Conservation (phyloP, 2,329 filamentous ascomycete species). For the Parascedosporium putredinis region DNA sequence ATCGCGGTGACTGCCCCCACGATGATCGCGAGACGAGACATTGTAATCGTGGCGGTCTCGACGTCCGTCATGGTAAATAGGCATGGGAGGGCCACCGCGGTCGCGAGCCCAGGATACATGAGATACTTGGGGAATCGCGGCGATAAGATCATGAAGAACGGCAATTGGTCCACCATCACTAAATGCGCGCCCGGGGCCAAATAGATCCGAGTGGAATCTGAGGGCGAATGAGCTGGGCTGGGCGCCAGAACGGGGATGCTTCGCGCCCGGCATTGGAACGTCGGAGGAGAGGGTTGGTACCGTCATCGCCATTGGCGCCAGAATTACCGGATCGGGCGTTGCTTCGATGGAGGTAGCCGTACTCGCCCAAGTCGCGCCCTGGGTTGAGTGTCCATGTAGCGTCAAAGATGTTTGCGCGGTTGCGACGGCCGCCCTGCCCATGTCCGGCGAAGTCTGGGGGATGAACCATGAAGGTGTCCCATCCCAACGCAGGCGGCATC, state of each 20-base stretch:
- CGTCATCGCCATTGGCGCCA: slow-evolving; percentile 60
- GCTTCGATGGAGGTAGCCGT: slow-evolving; percentile 37
- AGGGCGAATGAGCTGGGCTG: slow-evolving; percentile 42
- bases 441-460: slow-evolving; percentile 7
- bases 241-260: slow-evolving; percentile 34
- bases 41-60: slow-evolving; percentile 44
- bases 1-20: slow-evolving; percentile 40
- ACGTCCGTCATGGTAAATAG: slow-evolving; percentile 44
- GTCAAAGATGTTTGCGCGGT: slow-evolving; percentile 20
- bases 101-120: slow-evolving; percentile 3
- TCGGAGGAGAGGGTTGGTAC: slow-evolving; percentile 76
- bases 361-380: slow-evolving; percentile 42
- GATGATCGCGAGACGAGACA: slow-evolving; percentile 29
- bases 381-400: slow-evolving; percentile 19
- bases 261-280: slow-evolving; percentile 40
- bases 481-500: slow-evolving; percentile 39
- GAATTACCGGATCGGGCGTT: slow-evolving; percentile 40
- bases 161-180: slow-evolving; percentile 39
- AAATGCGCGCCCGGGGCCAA: slow-evolving; percentile 22
- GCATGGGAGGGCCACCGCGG: slow-evolving; percentile 39
- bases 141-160: slow-evolving; percentile 45
- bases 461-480: slow-evolving; percentile 32
- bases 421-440: background rate
- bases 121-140: slow-evolving; percentile 32
- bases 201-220: slow-evolving; percentile 35